These are phyloP conservation scores for Cyclaneusma minus DNA, from an alignment of 2,329 filamentous ascomycete species.

Conservation along the genomic window DNA sequence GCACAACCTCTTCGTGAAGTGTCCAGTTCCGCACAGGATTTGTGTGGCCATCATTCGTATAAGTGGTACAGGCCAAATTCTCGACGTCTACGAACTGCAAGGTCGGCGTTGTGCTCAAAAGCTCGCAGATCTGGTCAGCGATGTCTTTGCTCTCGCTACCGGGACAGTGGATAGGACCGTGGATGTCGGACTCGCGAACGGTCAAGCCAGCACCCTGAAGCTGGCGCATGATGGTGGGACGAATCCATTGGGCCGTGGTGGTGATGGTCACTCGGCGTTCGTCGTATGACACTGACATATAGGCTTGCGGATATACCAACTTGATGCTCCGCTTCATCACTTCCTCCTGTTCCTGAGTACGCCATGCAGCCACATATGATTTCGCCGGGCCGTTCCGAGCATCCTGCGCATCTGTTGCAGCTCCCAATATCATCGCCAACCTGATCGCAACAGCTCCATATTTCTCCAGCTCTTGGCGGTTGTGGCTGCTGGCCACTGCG, in stretches of 20 bases:
- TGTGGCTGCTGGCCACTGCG: slow-evolving; percentile 19
- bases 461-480: slow-evolving; percentile 14
- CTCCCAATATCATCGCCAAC: slow-evolving; percentile 22
- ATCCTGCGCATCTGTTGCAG: slow-evolving; percentile 21
- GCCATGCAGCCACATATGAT: slow-evolving; percentile 14
- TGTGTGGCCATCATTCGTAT: no score
- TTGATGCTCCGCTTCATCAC: slow-evolving; percentile 10
- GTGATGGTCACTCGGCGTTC: slow-evolving; percentile 22
- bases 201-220: no score
- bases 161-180: no score
- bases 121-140: no score
- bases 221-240: no score
- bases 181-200: no score
- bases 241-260: slow-evolving; percentile 11
- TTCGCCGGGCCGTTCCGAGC: slow-evolving; percentile 11
- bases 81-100: no score
- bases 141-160: no score
- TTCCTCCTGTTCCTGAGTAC: slow-evolving; percentile 6
- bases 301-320: slow-evolving; percentile 14
- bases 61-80: no score
- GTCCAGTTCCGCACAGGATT: no score
- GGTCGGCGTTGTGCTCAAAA: no score
- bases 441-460: slow-evolving; percentile 23
- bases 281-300: slow-evolving; percentile 23
- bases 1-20: slow-evolving; percentile 18